Conservation (phyloP, 2,329 filamentous ascomycete species). For the Epichloe elymi region DNA sequence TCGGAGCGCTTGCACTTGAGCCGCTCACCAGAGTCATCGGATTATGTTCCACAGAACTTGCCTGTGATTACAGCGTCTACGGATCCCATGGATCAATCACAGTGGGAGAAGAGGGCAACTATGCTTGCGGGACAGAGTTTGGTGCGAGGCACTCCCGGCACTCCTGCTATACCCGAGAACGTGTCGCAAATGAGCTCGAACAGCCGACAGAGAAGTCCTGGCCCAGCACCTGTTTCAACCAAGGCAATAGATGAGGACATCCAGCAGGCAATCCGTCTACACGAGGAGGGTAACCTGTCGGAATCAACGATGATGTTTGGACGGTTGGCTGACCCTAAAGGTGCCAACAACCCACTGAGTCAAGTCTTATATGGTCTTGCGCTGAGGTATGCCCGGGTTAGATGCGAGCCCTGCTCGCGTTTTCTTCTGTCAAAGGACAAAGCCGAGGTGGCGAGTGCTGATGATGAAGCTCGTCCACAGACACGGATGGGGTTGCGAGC, state of each 20-base stretch:
- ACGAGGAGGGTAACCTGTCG: slow-evolving; percentile 71
- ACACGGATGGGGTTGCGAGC: slow-evolving; percentile 82
- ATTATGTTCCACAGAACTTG: slow-evolving; percentile 66
- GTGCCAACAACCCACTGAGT: slow-evolving; percentile 81
- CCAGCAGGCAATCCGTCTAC: slow-evolving; percentile 87
- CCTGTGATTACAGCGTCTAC: slow-evolving; percentile 51
- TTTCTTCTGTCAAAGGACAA: slow-evolving; percentile 7
- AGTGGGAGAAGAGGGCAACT: slow-evolving; percentile 93
- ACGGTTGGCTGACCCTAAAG: slow-evolving; percentile 66
- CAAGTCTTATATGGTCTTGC: slow-evolving; percentile 94
- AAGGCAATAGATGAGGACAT: slow-evolving; percentile 57
- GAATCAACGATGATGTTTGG: slow-evolving; percentile 78
- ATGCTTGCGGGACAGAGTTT: slow-evolving; percentile 57
- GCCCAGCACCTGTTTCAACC: slow-evolving; percentile 26
- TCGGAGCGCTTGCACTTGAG: slow-evolving; percentile 60
- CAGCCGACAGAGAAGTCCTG: slow-evolving; percentile 2
- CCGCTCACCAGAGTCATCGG: slow-evolving; percentile 46
- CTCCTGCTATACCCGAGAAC: slow-evolving; percentile 21
- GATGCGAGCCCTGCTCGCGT: slow-evolving; percentile 16
- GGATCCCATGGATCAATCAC: slow-evolving; percentile 45
- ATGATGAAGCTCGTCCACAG: slow-evolving; percentile 28
- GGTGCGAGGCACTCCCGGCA: slow-evolving; percentile 28
- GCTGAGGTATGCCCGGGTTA: slow-evolving; percentile 54
- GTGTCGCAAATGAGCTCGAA: slow-evolving; percentile 15
- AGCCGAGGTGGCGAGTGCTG: background rate